Base-by-base conservation (phyloP, 2,329 filamentous ascomycete species). In the Elsinoe batatas region DNA sequence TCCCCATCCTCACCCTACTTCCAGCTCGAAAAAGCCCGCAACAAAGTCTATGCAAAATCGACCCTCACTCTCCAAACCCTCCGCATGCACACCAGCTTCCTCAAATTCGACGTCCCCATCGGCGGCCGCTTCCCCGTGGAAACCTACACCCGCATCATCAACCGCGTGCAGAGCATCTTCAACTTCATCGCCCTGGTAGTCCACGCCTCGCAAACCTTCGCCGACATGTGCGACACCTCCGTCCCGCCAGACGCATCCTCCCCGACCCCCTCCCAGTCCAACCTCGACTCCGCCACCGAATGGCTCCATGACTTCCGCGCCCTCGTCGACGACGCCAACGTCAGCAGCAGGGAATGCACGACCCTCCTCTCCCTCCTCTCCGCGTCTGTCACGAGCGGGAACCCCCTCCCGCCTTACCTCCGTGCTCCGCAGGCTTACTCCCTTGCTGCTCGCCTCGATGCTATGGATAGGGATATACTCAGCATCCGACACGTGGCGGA, bases 361-460 rank as follows among this genome's bases (percentile, higher is more conserved):
- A 85, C 83, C 0, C 76, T 85, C 0, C 74, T 91, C 2, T 80
- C 82, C 1, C 75, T 90, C 3, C 76, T 90, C 10, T 87, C 84
- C 5, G 83, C 83, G 32, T 78, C 80, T 1, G 80, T 90, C 36
- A 76, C 76, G 1, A 82, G 80, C 54, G 82, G 82, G 1, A 81
- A 85, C 57, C 81, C 85, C 0, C 73, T 90, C 0, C 87, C 87
- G 0, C 86, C 86, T 0, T 88, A 87, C 64, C 71, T 90, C n/a
- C 75, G 76, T 10, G 70, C 83, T 0, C 85, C 86, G 0, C 70
- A 78, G 15, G 78, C 80, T 0, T 86, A 83, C 64, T 74, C 79
- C 49, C 75, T 88, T 2, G 77, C 76, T 1, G 72, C 75, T 12
- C 75, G 77, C n/a, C 71, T 89, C 0, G 78, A 84, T 47, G 72